Percentiles rank a stretch among this genome's conserved stretches.
Conservation (phyloP, 2,329 filamentous ascomycete species). For the Penicillium concentricum region DNA sequence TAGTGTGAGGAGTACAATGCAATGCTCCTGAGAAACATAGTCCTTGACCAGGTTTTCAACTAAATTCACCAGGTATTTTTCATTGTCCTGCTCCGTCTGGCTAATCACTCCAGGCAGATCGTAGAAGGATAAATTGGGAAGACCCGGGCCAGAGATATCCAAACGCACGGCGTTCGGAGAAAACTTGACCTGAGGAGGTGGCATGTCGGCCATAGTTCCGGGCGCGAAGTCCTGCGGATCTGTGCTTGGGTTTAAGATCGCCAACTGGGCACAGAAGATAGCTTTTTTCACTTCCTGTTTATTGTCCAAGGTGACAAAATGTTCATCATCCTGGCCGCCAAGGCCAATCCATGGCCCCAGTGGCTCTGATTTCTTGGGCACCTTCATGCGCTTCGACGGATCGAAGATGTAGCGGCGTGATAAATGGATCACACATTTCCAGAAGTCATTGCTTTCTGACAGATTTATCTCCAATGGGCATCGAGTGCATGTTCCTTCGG, state of each 20-base stretch:
- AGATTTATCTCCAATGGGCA: conserved; percentile 80
- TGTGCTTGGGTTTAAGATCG: conserved; percentile 67
- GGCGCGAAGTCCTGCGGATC: conserved; percentile 57
- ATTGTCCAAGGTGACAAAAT: conserved; percentile 64
- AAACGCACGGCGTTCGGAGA: conserved; percentile 79
- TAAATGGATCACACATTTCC: conserved; percentile 68
- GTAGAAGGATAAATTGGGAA: conserved; percentile 77
- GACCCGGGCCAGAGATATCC: conserved; percentile 67
- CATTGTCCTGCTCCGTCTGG: conserved; percentile 61
- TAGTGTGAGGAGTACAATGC: conserved; percentile 74
- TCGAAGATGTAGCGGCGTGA: conserved; percentile 59
- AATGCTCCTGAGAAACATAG: conserved; percentile 68
- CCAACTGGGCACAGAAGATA: conserved; percentile 72
- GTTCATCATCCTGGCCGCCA: conserved; percentile 46
- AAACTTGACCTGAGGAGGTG: conserved; percentile 59
- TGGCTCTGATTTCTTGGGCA: conserved; percentile 52
- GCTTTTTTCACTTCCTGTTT: conserved; percentile 65
- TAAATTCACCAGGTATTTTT: conserved; percentile 68
- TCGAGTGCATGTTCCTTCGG: conserved; percentile 71
- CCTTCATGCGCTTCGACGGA: conserved; percentile 34
- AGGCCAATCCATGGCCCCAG: conserved; percentile 65
- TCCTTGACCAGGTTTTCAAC: conserved; percentile 68
- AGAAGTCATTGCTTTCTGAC: conserved; percentile 53
- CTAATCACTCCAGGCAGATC: conserved; percentile 82
- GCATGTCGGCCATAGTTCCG: conserved; percentile 39